Evolutionary conservation across 129 eudicot species (phyloP).

Genomic region (Scalesia atractyloides): DNA sequence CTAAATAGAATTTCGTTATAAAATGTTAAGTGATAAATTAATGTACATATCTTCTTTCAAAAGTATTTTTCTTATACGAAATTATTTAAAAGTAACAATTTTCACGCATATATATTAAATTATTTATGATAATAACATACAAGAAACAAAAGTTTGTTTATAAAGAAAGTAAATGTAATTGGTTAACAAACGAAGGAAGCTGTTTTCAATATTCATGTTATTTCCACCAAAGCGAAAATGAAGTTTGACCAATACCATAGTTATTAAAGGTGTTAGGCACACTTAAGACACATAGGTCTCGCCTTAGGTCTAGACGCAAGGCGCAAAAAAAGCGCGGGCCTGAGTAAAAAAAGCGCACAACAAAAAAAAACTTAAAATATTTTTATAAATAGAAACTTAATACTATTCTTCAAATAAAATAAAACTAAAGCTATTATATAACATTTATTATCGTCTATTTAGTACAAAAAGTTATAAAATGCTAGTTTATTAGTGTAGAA

Average conservation of each 20-base stretch:
- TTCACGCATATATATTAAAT: not conserved
- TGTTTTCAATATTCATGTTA: not conserved
- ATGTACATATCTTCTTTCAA: not conserved
- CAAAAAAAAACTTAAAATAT: too few relatives aligned
- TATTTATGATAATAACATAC: not conserved
- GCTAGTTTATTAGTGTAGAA: too few relatives aligned
- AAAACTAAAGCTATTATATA: too few relatives aligned
- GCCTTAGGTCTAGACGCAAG: too few relatives aligned
- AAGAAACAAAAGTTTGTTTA: not conserved
- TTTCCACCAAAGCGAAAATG: not conserved
- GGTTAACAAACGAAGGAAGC: not conserved
- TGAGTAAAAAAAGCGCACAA: too few relatives aligned
- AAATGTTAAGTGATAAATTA: not conserved
- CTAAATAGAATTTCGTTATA: not conserved
- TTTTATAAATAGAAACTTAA: too few relatives aligned
- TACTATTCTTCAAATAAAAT: too few relatives aligned
- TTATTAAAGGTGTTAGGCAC: too few relatives aligned
- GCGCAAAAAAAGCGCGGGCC: too few relatives aligned
- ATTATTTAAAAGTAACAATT: not conserved
- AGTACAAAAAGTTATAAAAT: too few relatives aligned
- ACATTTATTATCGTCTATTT: too few relatives aligned
- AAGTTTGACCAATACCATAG: slow-evolving; percentile 8
- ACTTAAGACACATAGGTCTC: too few relatives aligned
- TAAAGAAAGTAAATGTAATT: not conserved
- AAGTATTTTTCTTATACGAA: not conserved